Evolutionary conservation across 257 asterid genomes (phyloP).

Genomic region (Primulina huaijiensis): DNA sequence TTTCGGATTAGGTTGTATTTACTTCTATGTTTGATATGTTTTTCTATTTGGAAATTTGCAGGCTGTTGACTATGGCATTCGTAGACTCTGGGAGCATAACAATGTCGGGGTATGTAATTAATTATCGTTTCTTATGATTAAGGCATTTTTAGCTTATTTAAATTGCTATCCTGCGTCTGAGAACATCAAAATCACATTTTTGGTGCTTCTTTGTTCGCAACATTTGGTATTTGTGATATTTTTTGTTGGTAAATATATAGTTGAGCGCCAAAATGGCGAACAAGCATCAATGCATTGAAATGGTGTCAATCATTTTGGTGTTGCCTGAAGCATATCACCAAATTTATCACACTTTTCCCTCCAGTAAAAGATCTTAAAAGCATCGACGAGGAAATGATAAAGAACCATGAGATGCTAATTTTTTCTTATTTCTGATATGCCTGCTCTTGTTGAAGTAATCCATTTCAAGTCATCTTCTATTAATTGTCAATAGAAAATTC

Average conservation of each 20-base stretch:
- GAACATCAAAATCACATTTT: not conserved
- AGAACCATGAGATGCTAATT: not conserved
- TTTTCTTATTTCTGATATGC: not conserved
- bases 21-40: not conserved
- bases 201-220: not conserved
- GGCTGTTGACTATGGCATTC: not conserved
- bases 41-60: not conserved
- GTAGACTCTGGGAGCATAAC: not conserved
- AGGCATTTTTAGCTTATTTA: not conserved
- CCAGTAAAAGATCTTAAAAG: not conserved
- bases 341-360: not conserved
- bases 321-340: not conserved
- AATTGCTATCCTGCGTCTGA: not conserved
- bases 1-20: not conserved
- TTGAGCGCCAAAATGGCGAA: not conserved
- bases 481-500: no score
- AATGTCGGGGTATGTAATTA: not conserved
- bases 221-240: not conserved
- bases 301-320: not conserved
- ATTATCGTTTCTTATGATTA: not conserved
- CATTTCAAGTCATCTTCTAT: not conserved
- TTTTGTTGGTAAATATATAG: no score
- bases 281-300: not conserved
- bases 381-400: not conserved
- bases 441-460: not conserved